Conservation (phyloP, 495 filamentous ascomycete species). For the Viridothelium virens region DNA sequence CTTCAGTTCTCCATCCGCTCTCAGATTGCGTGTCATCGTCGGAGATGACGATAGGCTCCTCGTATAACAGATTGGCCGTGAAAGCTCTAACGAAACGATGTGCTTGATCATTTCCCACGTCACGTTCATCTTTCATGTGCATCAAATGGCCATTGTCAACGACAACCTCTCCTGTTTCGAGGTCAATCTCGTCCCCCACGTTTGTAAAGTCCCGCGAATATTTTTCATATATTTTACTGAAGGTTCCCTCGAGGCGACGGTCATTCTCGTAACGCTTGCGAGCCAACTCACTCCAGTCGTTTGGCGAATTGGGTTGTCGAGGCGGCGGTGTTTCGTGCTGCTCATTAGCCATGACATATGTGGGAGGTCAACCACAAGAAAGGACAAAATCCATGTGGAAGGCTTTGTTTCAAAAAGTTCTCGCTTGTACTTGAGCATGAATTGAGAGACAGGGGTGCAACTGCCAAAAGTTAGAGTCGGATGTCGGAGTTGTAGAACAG, state of each 20-base stretch:
- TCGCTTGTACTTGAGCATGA: too few species aligned
- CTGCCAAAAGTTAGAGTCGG: background rate
- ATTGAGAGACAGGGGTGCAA: background rate
- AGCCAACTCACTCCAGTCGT: constrained; percentile 18
- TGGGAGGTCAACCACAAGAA: background rate
- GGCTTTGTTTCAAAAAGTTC: background rate
- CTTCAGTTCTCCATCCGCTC: background rate
- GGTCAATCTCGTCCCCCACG: constrained; percentile 74
- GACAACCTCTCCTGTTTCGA: constrained; percentile 66
- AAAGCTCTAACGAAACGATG: constrained; percentile 25
- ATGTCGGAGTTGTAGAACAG: background rate
- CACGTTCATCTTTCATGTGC: constrained; percentile 25
- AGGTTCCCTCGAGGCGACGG: constrained; percentile 66
- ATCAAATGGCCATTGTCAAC: constrained; percentile 79
- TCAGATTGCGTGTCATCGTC: background rate
- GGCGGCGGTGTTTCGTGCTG: background rate
- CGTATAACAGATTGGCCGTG: constrained; percentile 13
- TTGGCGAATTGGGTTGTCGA: background rate
- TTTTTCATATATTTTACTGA: constrained; percentile 81
- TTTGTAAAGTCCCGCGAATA: constrained; percentile 76
- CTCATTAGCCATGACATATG: background rate
- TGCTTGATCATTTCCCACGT: constrained; percentile 19
- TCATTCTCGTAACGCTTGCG: constrained; percentile 44
- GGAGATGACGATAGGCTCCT: background rate
- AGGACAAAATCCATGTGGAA: background rate